phyloP scores from a whole-genome alignment of 2,329 filamentous ascomycete genomes.

The Calonectria ilicicola region DNA sequence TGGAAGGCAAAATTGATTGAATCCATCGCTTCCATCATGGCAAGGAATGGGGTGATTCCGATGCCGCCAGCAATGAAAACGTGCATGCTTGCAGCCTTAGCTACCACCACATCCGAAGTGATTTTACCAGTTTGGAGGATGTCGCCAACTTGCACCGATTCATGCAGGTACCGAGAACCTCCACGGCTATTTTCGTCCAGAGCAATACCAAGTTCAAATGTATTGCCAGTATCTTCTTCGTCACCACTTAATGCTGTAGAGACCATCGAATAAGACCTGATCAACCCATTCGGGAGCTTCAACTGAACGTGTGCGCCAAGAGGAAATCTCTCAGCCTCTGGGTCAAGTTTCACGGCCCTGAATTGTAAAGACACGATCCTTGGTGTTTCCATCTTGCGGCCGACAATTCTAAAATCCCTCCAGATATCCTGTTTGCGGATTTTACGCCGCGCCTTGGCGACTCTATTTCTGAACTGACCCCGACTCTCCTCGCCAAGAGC shows the following conservation, averaged over 20 bases:
- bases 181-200: conserved; percentile 67
- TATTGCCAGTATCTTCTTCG: conserved; percentile 50
- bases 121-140: conserved; percentile 63
- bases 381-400: conserved; percentile 63
- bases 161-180: conserved; percentile 71
- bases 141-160: conserved; percentile 59
- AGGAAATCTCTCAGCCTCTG: conserved; percentile 50
- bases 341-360: conserved; percentile 54
- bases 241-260: conserved; percentile 35
- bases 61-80: conserved; percentile 74
- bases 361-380: conserved; percentile 65
- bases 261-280: conserved; percentile 72
- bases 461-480: conserved; percentile 60
- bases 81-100: conserved; percentile 64
- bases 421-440: conserved; percentile 51
- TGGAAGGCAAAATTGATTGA: conserved; percentile 61
- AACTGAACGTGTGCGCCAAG: conserved; percentile 67
- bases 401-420: conserved; percentile 60
- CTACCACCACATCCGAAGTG: conserved; percentile 60
- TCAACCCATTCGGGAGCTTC: conserved; percentile 66
- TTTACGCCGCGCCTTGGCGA: conserved; percentile 59
- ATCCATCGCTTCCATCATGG: conserved; percentile 56
- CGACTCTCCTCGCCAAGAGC: conserved; percentile 62
- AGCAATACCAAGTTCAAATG: conserved; percentile 70
- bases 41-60: conserved; percentile 74